Evolutionary conservation across 2,329 filamentous ascomycete species (phyloP), one percentile per base, ranked within the genome.

Genomic region (Stenocarpella maydis): DNA sequence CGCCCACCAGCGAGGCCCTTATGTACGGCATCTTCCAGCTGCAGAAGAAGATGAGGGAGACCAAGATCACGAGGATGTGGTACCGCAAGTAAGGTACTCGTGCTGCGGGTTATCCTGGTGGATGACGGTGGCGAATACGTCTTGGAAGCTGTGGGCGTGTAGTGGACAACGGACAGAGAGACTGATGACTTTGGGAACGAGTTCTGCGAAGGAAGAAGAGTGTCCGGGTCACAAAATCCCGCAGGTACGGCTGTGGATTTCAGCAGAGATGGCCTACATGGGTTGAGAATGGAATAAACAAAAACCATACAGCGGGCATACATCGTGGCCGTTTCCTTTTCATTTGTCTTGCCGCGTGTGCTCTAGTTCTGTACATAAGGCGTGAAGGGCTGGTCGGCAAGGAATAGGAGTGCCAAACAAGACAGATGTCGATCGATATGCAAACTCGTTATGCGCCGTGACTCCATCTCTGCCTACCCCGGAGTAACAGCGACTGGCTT

Each of bases 31-130:
- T 92, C 64, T 90, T 92, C 75, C 87, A 90, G 78, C 76, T 92
- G 73, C 89, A 92, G 81, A 89, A 86, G 79, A 92, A 92, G 85
- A 91, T 92, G 81, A 83, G 89, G 60, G 80, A 78, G 55, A 83
- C 81, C 14, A 82, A 80, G 74, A 78, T 81, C 49, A 81, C 81
- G 4, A 77, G 83, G 50, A 85, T 86, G 77, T 86, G 84, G 84
- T 86, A 87, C 71, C 76, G 85, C 69, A 85, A 85, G 79, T 86
- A 76, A 69, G 50, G 1, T 45, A 24, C 8, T 37, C 43, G 28
- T 14, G 45, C 26, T 47, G 21, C 21, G n/a, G 41, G 6, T 4
- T n/a, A 9, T 4, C 1, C 45, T 9, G 24, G 45, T 39, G 66
- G 60, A 50, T 37, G 28, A 64, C 17, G 9, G 61, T n/a, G 31